Evolutionary conservation across 108 stramenopile species (phyloP).

Genomic region (Nitzschia sp.): DNA sequence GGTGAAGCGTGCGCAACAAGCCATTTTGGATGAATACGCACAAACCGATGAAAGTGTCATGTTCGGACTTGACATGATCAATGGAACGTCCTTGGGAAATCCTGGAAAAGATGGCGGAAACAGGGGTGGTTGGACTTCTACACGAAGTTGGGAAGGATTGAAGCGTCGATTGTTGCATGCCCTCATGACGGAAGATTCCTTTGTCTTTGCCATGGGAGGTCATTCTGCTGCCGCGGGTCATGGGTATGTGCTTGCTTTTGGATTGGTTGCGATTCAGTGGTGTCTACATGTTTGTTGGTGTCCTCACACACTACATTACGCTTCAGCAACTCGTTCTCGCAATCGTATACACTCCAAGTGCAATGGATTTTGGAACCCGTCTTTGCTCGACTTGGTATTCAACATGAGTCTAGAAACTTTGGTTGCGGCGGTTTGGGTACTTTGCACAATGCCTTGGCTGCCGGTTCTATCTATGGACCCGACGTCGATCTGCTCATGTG

Average conservation of each 20-base stretch:
- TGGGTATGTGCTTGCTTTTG: constrained; percentile 18
- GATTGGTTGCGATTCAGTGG: background rate
- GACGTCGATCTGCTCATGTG: constrained; percentile 66
- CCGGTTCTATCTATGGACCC: constrained; percentile 57
- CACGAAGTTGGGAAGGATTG: constrained; percentile 54
- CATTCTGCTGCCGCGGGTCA: constrained; percentile 55
- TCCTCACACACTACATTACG: background rate
- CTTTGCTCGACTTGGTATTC: constrained; percentile 57
- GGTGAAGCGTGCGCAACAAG: constrained; percentile 63
- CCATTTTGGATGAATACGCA: constrained; percentile 72
- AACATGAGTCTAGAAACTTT: constrained; percentile 56
- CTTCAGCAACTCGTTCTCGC: constrained; percentile 56
- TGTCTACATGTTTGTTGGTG: background rate
- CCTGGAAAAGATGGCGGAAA: background rate
- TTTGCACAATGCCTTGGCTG: constrained; percentile 46
- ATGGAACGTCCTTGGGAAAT: constrained; percentile 6
- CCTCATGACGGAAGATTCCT: constrained; percentile 74
- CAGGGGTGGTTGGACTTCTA: constrained; percentile 61
- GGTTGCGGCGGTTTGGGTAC: constrained; percentile 56
- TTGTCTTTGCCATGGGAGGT: constrained; percentile 64
- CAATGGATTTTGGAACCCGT: constrained; percentile 60
- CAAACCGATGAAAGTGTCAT: background rate
- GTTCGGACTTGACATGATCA: constrained; percentile 20
- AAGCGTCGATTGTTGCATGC: constrained; percentile 71
- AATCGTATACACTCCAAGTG: constrained; percentile 61